Evolutionary conservation across 2,329 filamentous ascomycete genomes (phyloP), one percentile per base, ranked within the genome.

Genomic region (Ascochyta koolunga): DNA sequence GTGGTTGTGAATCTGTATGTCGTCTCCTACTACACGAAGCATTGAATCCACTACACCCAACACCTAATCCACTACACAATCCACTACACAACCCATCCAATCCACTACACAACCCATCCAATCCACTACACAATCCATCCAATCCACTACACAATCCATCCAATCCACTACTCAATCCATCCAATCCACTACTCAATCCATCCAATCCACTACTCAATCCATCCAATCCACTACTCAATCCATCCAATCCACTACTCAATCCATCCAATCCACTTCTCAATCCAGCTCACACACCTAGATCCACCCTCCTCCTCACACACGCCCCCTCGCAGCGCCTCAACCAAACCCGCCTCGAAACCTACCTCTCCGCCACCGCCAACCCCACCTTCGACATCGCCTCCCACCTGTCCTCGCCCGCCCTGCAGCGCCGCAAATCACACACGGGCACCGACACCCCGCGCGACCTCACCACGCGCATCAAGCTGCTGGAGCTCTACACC

Each of bases 1-100:
- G 93, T 99, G 7, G 91, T 99, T 22, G 90, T 93, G 57, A 93
- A 93, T 67, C 75, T 96, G 89, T 91, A 92, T 21, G 98, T 92
- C 2, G 82, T 98, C 21, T 82, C 97, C 33, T 83, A 97, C 48
- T 90, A 89, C 19, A 93, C 98, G 74, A 16, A 35, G 7, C 7
- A 9, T 27, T 10, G 10, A 4, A 24, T 4, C 25, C 25, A 9
- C 9, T 2, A 27, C 25, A 1, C 3, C 5, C 7, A 9, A 1
- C 2, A 27, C 25, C 9, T 9, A 1, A 8, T 3, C 25, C 25
- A 9, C 5, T 9, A 27, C 25, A n/a, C n/a, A n/a, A n/a, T n/a
- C n/a, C n/a, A n/a, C n/a, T n/a, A n/a, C n/a, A n/a, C n/a, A n/a
- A n/a, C n/a, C n/a, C n/a, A n/a, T n/a, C n/a, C n/a, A n/a, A n/a